A percentile compares a stretch with the other conserved stretches of the same genome.
phyloP scores from a whole-genome alignment of 1,139 yeast species.

The Lodderomyces margitis region DNA sequence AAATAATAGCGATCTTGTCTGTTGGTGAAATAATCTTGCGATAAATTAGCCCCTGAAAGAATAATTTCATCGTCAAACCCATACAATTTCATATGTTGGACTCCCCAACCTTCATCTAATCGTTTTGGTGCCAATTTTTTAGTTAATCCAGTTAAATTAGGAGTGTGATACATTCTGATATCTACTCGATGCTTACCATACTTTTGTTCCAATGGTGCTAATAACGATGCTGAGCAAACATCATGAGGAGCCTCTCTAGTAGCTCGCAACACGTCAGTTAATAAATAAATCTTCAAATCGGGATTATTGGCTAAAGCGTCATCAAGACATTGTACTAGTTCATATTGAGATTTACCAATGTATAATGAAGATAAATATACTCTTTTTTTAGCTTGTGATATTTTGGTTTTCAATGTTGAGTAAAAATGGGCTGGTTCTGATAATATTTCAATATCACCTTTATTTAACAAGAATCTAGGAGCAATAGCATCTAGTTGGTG shows the following conservation, averaged over 20 bases:
- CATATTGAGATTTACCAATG: conserved; percentile 79
- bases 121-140: conserved; percentile 72
- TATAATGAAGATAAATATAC: conserved; percentile 84
- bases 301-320: conserved; percentile 59
- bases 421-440: conserved; percentile 72
- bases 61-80: conserved; percentile 92
- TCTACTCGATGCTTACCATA: conserved; percentile 72
- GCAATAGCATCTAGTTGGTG: conserved; percentile 64
- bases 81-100: conserved; percentile 96
- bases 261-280: conserved; percentile 88
- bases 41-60: conserved; percentile 87
- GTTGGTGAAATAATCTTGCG: conserved; percentile 89
- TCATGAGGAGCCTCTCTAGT: conserved; percentile 85
- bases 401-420: conserved; percentile 54
- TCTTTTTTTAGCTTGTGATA: conserved; percentile 52
- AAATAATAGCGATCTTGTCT: conserved; percentile 91
- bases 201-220: conserved; percentile 64
- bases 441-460: conserved; percentile 64
- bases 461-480: conserved; percentile 62
- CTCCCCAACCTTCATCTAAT: conserved; percentile 86
- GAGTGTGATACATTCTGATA: conserved; percentile 85
- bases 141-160: conserved; percentile 70
- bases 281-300: conserved; percentile 63
- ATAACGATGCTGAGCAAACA: conserved; percentile 68
- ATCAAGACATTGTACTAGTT: conserved; percentile 59